Base-by-base conservation (phyloP, 805 yeast species). In the Saccharomycopsis vini region DNA sequence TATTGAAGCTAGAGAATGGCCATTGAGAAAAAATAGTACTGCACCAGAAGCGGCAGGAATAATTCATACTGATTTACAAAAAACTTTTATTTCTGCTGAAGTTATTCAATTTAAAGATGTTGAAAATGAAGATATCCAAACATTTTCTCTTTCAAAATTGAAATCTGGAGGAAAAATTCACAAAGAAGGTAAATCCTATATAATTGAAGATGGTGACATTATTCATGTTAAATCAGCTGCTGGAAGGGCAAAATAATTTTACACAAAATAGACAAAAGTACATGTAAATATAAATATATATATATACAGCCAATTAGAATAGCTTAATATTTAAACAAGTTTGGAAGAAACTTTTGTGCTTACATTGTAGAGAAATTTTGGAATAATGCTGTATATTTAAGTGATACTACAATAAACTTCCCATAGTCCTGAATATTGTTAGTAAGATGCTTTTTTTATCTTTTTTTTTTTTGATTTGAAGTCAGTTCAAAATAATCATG, bases 41-140 rank as follows among this genome's bases (percentile, higher is more conserved):
- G 95, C 95, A 2, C 89, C 90, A 31, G 84, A 84, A 50, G 95
- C 95, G 2, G 96, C 96, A 1, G 94, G 89, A 19, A 80, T 81
- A 28, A 88, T 88, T 47, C 96, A 88, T 59, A 81, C 86, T 1
- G 96, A 87, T 59, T 64, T 87, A 44, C 79, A 81, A 63, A 75
- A 79, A 55, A 83, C 94, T 0, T 88, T 88, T 59, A 76, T 88
- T 38, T 74, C 76, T 56, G 94, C 92, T 7, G 77, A 79, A 45
- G 83, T 88, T 23, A 71, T 75, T 56, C 37, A 43, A 12, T 46
- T 43, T 32, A 20, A 20, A 13, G 48, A 46, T 3, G 39, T 47
- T 4, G 46, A 45, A 7, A 15, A 39, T 12, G 21, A 23, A 10
- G 18, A 16, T 13, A 35, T 35, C 2, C 73, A 68, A 28, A 71